These are phyloP conservation scores for Posidonia australis DNA, from an alignment of 106 monocot species.

Conservation along the genomic window DNA sequence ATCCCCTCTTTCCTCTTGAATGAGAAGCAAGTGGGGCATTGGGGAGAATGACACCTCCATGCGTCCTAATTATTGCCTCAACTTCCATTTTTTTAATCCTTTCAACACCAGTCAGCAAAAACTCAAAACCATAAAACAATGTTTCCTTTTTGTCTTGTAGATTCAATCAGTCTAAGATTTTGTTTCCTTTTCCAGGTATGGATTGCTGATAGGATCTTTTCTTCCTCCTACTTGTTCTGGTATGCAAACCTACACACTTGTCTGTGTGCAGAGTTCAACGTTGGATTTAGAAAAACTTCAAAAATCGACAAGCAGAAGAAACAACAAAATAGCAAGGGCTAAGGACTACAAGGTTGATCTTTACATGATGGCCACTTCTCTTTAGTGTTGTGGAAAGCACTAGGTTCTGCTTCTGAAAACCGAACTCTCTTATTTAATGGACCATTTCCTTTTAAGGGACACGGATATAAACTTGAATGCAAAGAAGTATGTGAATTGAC, in stretches of 20 bases:
- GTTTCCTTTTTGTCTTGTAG: constrained; percentile 19
- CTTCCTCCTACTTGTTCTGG: constrained; percentile 10
- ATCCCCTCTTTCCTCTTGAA: constrained; percentile 12
- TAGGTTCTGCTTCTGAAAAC: constrained; percentile 37
- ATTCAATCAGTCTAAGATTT: constrained; percentile 3
- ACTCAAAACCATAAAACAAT: constrained; percentile 59
- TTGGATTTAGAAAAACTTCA: no score
- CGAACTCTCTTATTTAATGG: constrained; percentile 35
- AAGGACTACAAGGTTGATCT: neutral
- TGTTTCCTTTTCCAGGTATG: constrained; percentile 8
- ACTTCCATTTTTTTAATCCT: constrained; percentile 47
- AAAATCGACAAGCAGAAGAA: neutral
- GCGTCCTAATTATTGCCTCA: constrained; percentile 38
- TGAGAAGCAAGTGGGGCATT: constrained; percentile 34
- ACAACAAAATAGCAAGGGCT: neutral
- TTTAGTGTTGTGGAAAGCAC: neutral
- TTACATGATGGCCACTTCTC: neutral
- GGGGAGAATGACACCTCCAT: constrained; percentile 59
- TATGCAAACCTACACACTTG: constrained; percentile 26
- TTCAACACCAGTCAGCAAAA: constrained; percentile 75
- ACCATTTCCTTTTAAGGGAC: constrained; percentile 8
- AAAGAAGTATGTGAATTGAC: neutral
- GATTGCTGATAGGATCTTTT: constrained; percentile 4
- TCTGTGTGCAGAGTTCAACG: neutral
- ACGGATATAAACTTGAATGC: constrained; percentile 3